Base-by-base conservation (phyloP, 192 early-diverging fungal species). In the Podila clonocystis region DNA sequence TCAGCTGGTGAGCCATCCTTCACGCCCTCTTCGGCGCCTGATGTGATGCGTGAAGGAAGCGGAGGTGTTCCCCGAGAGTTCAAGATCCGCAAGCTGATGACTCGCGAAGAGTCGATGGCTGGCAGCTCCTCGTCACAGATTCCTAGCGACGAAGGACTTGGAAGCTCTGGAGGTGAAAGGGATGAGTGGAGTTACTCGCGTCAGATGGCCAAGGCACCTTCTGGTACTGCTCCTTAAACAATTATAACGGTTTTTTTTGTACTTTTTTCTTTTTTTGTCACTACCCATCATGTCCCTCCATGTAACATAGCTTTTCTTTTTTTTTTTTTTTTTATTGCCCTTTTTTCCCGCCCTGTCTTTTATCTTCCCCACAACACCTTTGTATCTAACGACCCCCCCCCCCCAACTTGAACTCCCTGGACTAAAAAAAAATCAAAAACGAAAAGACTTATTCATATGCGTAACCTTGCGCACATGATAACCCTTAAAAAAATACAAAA, bases 141-240 rank as follows among this genome's bases (percentile, higher is more conserved):
- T 12, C 38, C 59, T 22, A 20, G 26, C 13, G 9, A 22, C 22
- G 26, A 50, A 22, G 63, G 28, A 12, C 45, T 63, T 63, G 26
- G 24, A 31, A 20, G 36, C 50, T 15, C 30, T 19, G 29, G n/a
- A 26, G 49, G 15, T 30, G 50, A 34, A 33, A 62, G 60, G 28
- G 65, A 80, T 60, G 77, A 68, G 28, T 80, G 77, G 77, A 64
- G 70, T 17, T 80, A 80, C 58, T 80, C 77, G 28, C 77, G 77
- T 8, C 77, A 80, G 33, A 69, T 80, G 77, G 77, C 77, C 31
- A 80, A 80, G 48, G 70, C 71, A 28, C 6, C 59, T 12, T 36
- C 75, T 6, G 9, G 52, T 24, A 45, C 65, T 33, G 76, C 70
- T 11, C 66, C 76, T 41, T 72, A 68, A 22, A 50, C 28, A 31